Base-by-base conservation (phyloP, 2,329 filamentous ascomycete species). In the Cryphonectria carpinicola region DNA sequence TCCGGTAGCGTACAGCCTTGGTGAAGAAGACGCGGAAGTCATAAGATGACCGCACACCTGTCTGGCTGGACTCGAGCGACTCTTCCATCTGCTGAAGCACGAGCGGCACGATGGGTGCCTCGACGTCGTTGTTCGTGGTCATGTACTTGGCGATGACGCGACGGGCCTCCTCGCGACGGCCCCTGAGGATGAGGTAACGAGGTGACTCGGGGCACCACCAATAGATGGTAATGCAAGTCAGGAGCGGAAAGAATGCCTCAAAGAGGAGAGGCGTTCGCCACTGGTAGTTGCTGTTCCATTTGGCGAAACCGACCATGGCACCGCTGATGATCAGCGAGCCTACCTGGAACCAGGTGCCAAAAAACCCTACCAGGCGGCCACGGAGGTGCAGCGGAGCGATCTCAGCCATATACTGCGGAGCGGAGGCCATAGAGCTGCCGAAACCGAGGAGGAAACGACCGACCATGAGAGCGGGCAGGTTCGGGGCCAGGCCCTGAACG, bases 1-100 rank as follows among this genome's bases (percentile, higher is more conserved):
- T 76, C 35, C 84, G 79, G 73, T 81, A 85, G 54, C 81, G 76
- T 17, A 82, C 83, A 1, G 78, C 74, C 73, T 80, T 82, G 19
- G 81, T 84, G 75, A 84, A 81, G 74, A 85, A 85, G 54, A 82
- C 81, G 8, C 82, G 79, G 73, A 81, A 85, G 71, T 85, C 82
- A 80, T 82, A 85, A 66, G 80, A 80, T 11, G 79, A 77, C 43
- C 77, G 76, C 73, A 80, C 80, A 0, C 81, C 79, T 10, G 78
- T 76, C 25, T 75, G 77, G 49, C 80, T 78, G 46, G 78, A 79
- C 66, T 84, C 82, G 4, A 84, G 73, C 0, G 82, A 83, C 65
- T 83, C 81, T 65, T 84, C 83, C 64, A 84, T 84, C 72, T 84
- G 82, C 6, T 76, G 76, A 13, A 82, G 77, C 35, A 83, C 77